A percentile compares a stretch with the other conserved stretches of the same genome.
Conservation (phyloP, 2,329 filamentous ascomycete genomes). For the Bipolaris zeicola region DNA sequence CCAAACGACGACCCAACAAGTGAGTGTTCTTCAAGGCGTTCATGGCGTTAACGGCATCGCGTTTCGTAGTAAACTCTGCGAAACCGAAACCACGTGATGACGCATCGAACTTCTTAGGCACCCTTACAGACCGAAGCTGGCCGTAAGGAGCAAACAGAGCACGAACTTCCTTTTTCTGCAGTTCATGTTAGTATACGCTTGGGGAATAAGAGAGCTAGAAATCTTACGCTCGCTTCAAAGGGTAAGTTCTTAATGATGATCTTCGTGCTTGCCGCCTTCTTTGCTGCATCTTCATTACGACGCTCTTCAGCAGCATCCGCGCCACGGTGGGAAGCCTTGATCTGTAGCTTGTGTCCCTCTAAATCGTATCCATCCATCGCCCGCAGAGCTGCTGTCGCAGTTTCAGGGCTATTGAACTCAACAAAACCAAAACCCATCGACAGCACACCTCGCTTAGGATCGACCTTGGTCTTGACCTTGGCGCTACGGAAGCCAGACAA, state of each 20-base stretch:
- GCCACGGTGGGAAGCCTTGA: constrained; percentile 86
- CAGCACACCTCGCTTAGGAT: constrained; percentile 87
- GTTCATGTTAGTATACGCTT: constrained; percentile 25
- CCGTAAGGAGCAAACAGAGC: constrained; percentile 88
- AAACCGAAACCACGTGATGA: constrained; percentile 93
- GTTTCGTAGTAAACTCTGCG: constrained; percentile 89
- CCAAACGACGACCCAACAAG: constrained; percentile 84
- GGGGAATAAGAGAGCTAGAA: constrained; percentile 7
- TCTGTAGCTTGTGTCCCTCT: constrained; percentile 83
- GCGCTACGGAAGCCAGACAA: constrained; percentile 89
- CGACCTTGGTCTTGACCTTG: constrained; percentile 88
- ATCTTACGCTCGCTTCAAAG: constrained; percentile 71
- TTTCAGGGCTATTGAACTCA: constrained; percentile 78
- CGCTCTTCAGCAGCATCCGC: constrained; percentile 87
- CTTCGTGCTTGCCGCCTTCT: constrained; percentile 84
- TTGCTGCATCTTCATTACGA: constrained; percentile 79
- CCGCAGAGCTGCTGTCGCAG: constrained; percentile 78
- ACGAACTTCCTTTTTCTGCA: constrained; percentile 81
- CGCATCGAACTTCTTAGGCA: constrained; percentile 93
- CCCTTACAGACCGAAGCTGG: constrained; percentile 85
- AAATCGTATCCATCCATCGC: constrained; percentile 89
- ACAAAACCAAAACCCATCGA: constrained; percentile 97
- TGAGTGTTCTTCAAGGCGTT: constrained; percentile 91
- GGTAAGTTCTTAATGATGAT: constrained; percentile 98
- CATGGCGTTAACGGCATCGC: constrained; percentile 89